Evolutionary conservation across 768 basidiomycete species (phyloP), one percentile per base, ranked within the genome.

Genomic region (Leccinum arenicola): DNA sequence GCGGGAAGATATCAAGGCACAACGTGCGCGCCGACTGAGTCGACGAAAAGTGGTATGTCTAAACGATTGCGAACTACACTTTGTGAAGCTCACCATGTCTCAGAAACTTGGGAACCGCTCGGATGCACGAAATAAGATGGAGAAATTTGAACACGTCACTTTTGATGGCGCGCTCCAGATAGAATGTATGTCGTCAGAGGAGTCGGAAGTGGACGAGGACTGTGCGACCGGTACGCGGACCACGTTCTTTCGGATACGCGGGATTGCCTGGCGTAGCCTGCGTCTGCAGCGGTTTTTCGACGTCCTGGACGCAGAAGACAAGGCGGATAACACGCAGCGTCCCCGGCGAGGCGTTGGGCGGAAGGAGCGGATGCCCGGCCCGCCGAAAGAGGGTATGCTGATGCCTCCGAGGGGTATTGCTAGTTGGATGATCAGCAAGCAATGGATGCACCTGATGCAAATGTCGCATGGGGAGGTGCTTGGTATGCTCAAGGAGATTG

Each of bases 121-220:
- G 9, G 84, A 84, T 27, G 77, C 82, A 27, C 80, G 89, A 23
- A 75, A 83, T 63, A 82, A 79, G 55, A 70, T 84, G 25, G 73
- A 72, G 25, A 73, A 66, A 0, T 86, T 89, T 59, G 80, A 84
- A 56, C 84, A 89, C 69, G 76, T 83, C 25, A 78, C 75, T 14
- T 91, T 91, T 66, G 87, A 90, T 65, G 83, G 83, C 14, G 88
- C 89, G 14, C 71, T 91, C 57, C 84, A 87, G 60, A 61, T 83
- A 19, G 89, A 91, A 50, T 91, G 88, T 71, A 89, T 91, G 85
- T 91, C 89, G 27, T 87, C 85, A 31, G 89, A 91, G 63, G 89
- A 91, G 69, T 90, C 89, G 14, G 84, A 84, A 61, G 74, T 72
- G 52, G 87, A 87, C 36, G 71, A 74, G 35, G 73, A 71, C 31